A percentile compares a stretch with the other conserved stretches of the same genome.
phyloP scores from a whole-genome alignment of 345 rosid genomes.

The Passiflora organensis region DNA sequence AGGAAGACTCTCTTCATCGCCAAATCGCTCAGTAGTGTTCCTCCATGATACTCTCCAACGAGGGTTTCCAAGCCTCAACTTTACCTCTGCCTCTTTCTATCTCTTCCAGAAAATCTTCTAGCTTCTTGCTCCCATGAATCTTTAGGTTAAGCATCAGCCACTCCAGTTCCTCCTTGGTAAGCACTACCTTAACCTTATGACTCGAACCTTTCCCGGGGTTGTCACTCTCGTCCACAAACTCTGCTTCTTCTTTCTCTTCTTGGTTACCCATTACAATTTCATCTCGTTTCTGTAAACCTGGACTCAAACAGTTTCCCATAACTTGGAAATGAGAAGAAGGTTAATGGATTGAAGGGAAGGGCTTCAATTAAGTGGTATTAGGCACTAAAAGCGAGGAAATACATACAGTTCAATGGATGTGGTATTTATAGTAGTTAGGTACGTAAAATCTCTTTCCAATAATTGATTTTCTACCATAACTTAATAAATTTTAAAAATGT shows the following conservation, averaged over 20 bases:
- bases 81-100: slow-evolving; percentile 25
- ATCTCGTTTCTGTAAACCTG: slow-evolving; percentile 2
- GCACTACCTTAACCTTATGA: slow-evolving; percentile 67
- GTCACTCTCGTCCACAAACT: slow-evolving; percentile 14
- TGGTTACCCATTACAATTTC: slow-evolving; percentile 6
- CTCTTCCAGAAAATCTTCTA: slow-evolving; percentile 39
- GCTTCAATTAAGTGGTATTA: neutral
- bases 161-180: slow-evolving; percentile 65
- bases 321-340: neutral
- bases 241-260: neutral
- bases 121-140: slow-evolving; percentile 22
- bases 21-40: neutral
- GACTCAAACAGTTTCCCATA: slow-evolving; percentile 48
- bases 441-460: neutral
- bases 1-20: slow-evolving; percentile 33
- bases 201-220: slow-evolving; percentile 29
- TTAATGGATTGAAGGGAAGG: neutral
- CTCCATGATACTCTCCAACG: slow-evolving; percentile 55
- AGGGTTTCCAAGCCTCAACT: slow-evolving; percentile 53
- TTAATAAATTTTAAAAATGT: too few relatives aligned
- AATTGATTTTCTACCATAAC: neutral
- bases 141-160: slow-evolving; percentile 47
- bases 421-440: slow-evolving; percentile 11
- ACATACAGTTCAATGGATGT: too few relatives aligned
- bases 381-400: neutral